A percentile compares a stretch with the other conserved stretches of the same genome.
Evolutionary conservation across 2,329 filamentous ascomycete species (phyloP).

Genomic region (Aspergillus intermedius): DNA sequence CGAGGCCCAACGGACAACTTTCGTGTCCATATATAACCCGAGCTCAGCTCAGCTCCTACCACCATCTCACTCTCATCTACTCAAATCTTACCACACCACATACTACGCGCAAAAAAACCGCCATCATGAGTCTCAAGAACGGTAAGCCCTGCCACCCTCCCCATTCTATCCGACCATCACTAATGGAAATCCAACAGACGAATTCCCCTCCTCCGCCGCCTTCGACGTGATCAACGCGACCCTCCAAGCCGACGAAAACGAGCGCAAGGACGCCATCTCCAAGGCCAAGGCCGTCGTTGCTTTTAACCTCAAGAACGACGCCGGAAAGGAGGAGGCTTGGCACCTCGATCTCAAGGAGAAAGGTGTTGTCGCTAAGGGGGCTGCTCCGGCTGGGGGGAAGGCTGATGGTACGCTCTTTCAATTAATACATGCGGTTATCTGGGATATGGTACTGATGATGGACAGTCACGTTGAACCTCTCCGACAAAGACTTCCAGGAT

Average conservation of each 20-base stretch:
- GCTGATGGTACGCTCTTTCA: slow-evolving; percentile 61
- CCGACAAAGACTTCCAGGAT: slow-evolving; percentile 78
- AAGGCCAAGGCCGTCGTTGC: slow-evolving; percentile 80
- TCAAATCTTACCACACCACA: not conserved
- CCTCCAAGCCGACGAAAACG: slow-evolving; percentile 61
- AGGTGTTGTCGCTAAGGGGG: slow-evolving; percentile 72
- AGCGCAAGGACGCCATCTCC: slow-evolving; percentile 83
- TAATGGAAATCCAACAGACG: slow-evolving; percentile 46
- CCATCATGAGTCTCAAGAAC: slow-evolving; percentile 66
- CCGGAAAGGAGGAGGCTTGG: slow-evolving; percentile 77
- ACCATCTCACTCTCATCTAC: not conserved
- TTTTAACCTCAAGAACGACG: slow-evolving; percentile 85
- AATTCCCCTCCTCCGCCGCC: slow-evolving; percentile 81
- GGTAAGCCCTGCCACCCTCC: slow-evolving; percentile 43
- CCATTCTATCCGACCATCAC: slow-evolving; percentile 4
- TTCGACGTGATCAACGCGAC: slow-evolving; percentile 80
- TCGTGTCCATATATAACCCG: not conserved
- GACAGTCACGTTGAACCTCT: slow-evolving; percentile 75
- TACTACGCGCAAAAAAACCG: not conserved
- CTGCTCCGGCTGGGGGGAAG: slow-evolving; percentile 63
- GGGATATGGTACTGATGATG: not conserved
- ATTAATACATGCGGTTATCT: not conserved
- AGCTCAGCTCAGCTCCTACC: not conserved
- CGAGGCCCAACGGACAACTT: not conserved
- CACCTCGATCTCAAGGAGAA: slow-evolving; percentile 91